phyloP scores from a whole-genome alignment of 768 basidiomycete species.

The Trametes cingulata region DNA sequence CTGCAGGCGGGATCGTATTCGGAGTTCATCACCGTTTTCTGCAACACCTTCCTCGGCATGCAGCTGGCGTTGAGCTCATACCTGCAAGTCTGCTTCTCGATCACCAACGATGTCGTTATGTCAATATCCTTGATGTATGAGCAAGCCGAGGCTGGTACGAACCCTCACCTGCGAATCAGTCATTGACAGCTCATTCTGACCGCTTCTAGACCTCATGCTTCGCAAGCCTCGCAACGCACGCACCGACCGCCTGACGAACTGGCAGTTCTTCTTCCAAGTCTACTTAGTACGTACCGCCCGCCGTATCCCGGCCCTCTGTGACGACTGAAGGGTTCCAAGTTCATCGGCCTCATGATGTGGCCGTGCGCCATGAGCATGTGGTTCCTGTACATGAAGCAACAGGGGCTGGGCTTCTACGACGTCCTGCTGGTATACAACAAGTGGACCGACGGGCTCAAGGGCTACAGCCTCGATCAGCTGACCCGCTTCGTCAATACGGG shows the following conservation, averaged over 20 bases:
- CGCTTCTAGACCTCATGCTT: constrained; percentile 38
- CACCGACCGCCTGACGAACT: constrained; percentile 56
- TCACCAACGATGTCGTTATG: constrained; percentile 56
- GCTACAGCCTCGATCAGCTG: constrained; percentile 41
- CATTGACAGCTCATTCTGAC: constrained; percentile 36
- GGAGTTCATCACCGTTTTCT: constrained; percentile 56
- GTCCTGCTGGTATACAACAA: constrained; percentile 49
- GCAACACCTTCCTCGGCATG: constrained; percentile 59
- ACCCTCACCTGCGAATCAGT: constrained; percentile 51
- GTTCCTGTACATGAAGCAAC: constrained; percentile 39
- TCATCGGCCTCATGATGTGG: constrained; percentile 48
- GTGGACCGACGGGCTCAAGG: constrained; percentile 41
- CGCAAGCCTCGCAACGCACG: constrained; percentile 57
- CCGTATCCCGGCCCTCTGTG: no score
- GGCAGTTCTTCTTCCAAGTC: constrained; percentile 55
- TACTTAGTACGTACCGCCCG: constrained; percentile 52
- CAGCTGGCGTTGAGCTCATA: constrained; percentile 57
- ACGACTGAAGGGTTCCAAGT: constrained; percentile 27
- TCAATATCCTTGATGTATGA: constrained; percentile 58
- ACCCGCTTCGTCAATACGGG: constrained; percentile 54
- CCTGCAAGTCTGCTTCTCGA: constrained; percentile 57
- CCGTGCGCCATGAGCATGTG: constrained; percentile 45
- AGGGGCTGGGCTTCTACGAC: constrained; percentile 49
- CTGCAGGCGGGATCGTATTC: constrained; percentile 58
- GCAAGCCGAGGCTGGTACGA: constrained; percentile 56